Evolutionary conservation across 208 protist species (phyloP), one percentile per base, ranked within the genome.

Genomic region (Trypanosoma cruzi): DNA sequence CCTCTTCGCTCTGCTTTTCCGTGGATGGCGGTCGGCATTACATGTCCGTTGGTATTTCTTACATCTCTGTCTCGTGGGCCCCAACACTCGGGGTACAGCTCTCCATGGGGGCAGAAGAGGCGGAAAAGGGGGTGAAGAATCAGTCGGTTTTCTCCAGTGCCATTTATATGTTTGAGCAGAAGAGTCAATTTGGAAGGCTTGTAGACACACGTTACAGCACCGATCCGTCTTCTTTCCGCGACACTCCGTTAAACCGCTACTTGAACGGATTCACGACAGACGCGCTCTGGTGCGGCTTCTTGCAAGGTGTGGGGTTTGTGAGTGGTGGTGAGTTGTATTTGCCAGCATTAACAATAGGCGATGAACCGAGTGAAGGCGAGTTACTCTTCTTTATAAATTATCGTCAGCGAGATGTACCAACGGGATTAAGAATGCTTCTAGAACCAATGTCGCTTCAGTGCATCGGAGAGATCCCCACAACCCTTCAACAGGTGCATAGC

Each of bases 211-310:
- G 87, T 69, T 88, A 81, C 62, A 63, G 76, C 57, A 37, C 58
- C 4, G 29, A 63, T 52, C 52, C 48, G 28, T 31, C 48, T 26
- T 36, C 68, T 28, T 73, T 77, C n/a, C 20, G 34, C 0, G 73
- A 71, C 37, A 74, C 70, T 10, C 63, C 67, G 31, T 13, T 59
- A 31, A 69, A 73, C n/a, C 28, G 32, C 24, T 82, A 79, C 71
- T 40, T 87, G 16, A 74, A 67, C 29, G 64, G 57, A 44, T 82
- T 92, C 46, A 84, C 80, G 8, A 78, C 79, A 16, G 72, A 86
- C 44, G 74, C 75, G 54, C 72, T 93, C 66, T 90, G 87, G 84
- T 78, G 68, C 18, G 87, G 87, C 20, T 93, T 93, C 69, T 34
- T 86, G 13, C 75, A 79, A 34, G 48, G 59, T 16, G 72, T 64